Evolutionary conservation across 345 rosid genomes (phyloP).

Genomic region (Populus davidiana): DNA sequence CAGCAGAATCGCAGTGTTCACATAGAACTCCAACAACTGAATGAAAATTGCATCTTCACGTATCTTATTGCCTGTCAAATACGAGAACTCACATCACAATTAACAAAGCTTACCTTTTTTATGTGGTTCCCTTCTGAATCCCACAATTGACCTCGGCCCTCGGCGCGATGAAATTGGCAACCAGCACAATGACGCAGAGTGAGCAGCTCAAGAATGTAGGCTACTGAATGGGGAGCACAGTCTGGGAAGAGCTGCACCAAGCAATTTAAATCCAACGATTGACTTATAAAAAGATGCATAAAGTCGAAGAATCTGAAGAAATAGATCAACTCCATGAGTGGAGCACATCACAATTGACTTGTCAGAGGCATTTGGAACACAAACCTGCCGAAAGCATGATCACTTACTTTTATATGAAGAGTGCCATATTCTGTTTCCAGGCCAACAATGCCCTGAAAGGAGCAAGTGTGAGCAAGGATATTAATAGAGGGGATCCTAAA

Average conservation of each 20-base stretch:
- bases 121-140: conserved; percentile 81
- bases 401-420: conserved; percentile 73
- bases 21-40: not conserved
- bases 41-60: not conserved
- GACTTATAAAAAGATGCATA: not conserved
- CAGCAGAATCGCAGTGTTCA: not conserved
- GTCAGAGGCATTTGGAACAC: not conserved
- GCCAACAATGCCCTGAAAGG: conserved; percentile 72
- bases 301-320: not conserved
- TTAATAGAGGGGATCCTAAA: not conserved
- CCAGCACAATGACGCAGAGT: conserved; percentile 74
- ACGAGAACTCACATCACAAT: not conserved
- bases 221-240: conserved; percentile 84
- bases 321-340: not conserved
- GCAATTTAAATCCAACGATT: not conserved
- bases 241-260: conserved; percentile 82
- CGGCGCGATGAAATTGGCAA: conserved; percentile 87
- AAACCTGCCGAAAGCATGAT: conserved; percentile 2
- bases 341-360: not conserved
- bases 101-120: conserved; percentile 45
- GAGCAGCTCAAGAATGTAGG: conserved; percentile 79
- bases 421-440: conserved; percentile 75
- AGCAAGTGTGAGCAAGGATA: conserved; percentile 5
- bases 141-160: conserved; percentile 71
- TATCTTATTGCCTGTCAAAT: not conserved